Evolutionary conservation across 2,329 filamentous ascomycete species (phyloP).

Genomic region (Trichoderma afroharzianum): DNA sequence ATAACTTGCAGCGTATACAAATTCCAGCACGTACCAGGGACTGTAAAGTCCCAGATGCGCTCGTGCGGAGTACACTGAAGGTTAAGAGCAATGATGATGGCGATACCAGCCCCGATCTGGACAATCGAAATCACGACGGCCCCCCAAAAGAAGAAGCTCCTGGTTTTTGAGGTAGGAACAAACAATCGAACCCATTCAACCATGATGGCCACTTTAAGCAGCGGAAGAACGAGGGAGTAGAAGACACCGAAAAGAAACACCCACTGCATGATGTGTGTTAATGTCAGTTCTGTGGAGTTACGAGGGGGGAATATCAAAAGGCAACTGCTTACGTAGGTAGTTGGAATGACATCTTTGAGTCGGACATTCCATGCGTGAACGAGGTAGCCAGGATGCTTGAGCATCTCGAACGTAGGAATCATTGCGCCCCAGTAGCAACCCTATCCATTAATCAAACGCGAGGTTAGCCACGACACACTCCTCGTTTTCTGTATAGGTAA

Average conservation of each 20-base stretch:
- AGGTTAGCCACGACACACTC: too few species aligned
- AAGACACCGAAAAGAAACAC: not conserved
- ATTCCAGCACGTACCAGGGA: not conserved
- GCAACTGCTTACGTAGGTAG: too few species aligned
- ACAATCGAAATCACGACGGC: not conserved
- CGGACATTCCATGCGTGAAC: not conserved
- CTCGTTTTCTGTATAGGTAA: too few species aligned
- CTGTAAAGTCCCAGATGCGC: not conserved
- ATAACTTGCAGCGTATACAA: not conserved
- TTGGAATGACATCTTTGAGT: not conserved
- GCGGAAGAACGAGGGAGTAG: not conserved
- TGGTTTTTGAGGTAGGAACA: not conserved
- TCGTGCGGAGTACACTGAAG: not conserved
- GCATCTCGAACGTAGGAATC: not conserved
- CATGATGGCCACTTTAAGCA: not conserved
- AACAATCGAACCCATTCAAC: not conserved
- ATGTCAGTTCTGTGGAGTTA: too few species aligned
- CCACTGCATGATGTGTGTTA: slow-evolving; percentile 3
- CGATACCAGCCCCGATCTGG: not conserved
- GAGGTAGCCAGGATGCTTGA: not conserved
- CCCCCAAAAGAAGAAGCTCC: not conserved
- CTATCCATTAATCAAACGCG: too few species aligned
- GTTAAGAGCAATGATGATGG: not conserved
- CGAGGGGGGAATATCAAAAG: too few species aligned
- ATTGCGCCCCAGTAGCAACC: not conserved